Percentiles rank a stretch among this genome's conserved stretches.
Evolutionary conservation across 1,284 basidiomycete species (phyloP).

Genomic region (Naganishia sp.): DNA sequence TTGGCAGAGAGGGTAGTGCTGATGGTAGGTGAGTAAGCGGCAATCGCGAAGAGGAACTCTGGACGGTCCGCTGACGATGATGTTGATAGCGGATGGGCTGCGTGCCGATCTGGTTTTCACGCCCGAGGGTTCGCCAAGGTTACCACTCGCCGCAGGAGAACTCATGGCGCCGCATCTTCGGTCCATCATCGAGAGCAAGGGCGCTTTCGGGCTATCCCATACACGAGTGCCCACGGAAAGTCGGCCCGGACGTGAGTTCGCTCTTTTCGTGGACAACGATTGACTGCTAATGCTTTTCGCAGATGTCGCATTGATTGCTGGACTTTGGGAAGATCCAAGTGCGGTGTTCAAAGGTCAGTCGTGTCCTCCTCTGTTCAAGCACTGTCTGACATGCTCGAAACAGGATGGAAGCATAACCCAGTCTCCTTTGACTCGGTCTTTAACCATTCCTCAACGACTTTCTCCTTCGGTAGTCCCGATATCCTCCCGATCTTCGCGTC

Average conservation of each 20-base stretch:
- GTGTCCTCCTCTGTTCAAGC: neutral
- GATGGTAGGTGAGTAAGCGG: conserved; percentile 30
- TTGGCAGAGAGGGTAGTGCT: conserved; percentile 26
- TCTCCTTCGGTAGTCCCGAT: conserved; percentile 84
- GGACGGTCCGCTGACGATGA: no score
- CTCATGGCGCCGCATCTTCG: conserved; percentile 77
- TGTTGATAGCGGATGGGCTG: conserved; percentile 69
- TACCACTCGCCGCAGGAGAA: conserved; percentile 50
- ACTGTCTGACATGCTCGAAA: conserved; percentile 6
- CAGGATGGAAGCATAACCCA: conserved; percentile 87
- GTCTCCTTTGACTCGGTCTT: conserved; percentile 88
- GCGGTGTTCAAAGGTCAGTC: conserved; percentile 76
- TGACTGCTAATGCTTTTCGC: neutral
- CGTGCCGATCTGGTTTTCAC: conserved; percentile 77
- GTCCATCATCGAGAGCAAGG: conserved; percentile 65
- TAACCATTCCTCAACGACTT: conserved; percentile 77
- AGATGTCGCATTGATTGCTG: conserved; percentile 79
- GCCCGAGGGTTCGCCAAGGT: conserved; percentile 50
- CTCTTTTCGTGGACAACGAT: neutral
- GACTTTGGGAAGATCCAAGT: conserved; percentile 91
- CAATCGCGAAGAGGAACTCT: neutral
- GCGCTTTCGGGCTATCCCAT: conserved; percentile 80
- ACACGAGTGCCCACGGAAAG: conserved; percentile 87
- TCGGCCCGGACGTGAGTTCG: conserved; percentile 68
- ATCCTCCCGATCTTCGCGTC: conserved; percentile 88